Evolutionary conservation across 225 moss, liverwort and hornwort genomes (phyloP).

Genomic region (Lunularia cruciata): DNA sequence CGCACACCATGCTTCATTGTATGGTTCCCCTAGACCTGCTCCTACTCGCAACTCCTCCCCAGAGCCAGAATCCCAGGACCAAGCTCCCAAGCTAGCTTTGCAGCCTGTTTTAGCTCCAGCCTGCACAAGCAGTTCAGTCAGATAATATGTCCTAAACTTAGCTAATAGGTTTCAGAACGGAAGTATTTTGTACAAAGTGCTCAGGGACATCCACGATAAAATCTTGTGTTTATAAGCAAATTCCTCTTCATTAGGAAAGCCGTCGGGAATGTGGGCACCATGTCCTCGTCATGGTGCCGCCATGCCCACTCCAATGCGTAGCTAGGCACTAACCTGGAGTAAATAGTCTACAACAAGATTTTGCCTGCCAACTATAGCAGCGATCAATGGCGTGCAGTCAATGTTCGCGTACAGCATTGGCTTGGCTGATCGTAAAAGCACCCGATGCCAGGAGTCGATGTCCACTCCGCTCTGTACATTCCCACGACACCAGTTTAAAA

Average conservation of each 20-base stretch:
- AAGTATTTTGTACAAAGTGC: no score
- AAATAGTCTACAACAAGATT: constrained; percentile 47
- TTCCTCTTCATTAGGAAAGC: no score
- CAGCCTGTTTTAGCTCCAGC: constrained; percentile 53
- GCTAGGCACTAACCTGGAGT: constrained; percentile 35
- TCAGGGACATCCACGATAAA: no score
- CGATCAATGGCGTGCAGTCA: constrained; percentile 54
- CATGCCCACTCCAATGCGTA: no score
- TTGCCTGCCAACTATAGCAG: constrained; percentile 56
- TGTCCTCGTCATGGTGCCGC: no score
- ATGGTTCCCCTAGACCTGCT: constrained; percentile 56
- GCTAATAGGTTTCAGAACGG: no score
- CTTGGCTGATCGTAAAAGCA: constrained; percentile 50
- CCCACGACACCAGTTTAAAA: no score
- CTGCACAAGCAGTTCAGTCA: constrained; percentile 25
- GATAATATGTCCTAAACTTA: no score
- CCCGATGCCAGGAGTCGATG: constrained; percentile 51
- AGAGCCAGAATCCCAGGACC: constrained; percentile 54
- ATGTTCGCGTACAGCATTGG: constrained; percentile 53
- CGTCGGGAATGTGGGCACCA: no score
- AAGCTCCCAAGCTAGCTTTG: constrained; percentile 49
- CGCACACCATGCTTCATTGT: constrained; percentile 61
- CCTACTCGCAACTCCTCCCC: constrained; percentile 58
- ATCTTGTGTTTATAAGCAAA: no score
- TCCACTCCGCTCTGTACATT: constrained; percentile 52